phyloP scores from a whole-genome alignment of 176 grass and related monocot genomes.

The Dendrocalamus sinicus region DNA sequence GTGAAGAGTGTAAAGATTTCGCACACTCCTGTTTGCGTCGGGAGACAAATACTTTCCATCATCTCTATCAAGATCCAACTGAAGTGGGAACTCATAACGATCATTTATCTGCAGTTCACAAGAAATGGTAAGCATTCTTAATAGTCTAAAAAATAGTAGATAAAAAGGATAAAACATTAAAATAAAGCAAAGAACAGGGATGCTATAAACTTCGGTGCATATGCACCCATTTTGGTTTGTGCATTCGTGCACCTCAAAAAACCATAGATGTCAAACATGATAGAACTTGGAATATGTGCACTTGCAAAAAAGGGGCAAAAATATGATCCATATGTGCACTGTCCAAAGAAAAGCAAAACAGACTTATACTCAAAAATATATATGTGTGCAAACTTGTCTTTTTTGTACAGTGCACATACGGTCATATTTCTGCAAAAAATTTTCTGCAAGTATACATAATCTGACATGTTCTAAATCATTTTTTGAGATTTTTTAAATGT shows the following conservation, averaged over 20 bases:
- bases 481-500: neutral
- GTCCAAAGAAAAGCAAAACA: neutral
- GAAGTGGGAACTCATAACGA: constrained; percentile 96
- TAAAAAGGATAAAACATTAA: neutral
- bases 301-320: neutral
- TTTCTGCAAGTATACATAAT: neutral
- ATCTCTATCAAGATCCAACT: constrained; percentile 97
- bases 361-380: neutral
- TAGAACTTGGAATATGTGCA: neutral
- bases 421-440: neutral
- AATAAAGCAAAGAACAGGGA: neutral
- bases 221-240: constrained; percentile 14
- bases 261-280: neutral
- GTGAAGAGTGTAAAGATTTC: constrained; percentile 97
- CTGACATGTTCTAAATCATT: neutral
- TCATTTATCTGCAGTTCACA: constrained; percentile 93
- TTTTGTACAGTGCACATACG: neutral
- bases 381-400: neutral
- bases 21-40: constrained; percentile 82
- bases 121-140: constrained; percentile 39
- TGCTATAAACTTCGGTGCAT: neutral
- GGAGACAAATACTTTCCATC: constrained; percentile 93
- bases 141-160: neutral
- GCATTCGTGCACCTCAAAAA: neutral
- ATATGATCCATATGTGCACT: neutral